These are phyloP conservation scores for Paxillus rubicundulus DNA, from an alignment of 768 basidiomycete genomes.

Conservation along the genomic window DNA sequence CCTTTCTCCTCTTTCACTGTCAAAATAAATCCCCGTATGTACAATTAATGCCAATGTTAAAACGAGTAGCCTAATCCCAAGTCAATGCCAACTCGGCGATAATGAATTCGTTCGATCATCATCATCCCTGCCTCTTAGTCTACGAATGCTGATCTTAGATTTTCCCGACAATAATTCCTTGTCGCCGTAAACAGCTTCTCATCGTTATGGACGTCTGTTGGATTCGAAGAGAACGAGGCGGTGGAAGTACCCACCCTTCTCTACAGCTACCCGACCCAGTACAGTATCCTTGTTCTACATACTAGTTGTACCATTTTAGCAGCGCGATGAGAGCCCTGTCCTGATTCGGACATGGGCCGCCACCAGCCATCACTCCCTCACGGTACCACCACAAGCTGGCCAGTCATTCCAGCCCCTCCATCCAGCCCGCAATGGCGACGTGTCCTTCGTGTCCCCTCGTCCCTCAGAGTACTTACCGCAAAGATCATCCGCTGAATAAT, in stretches of 20 bases:
- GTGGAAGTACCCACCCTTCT: background rate
- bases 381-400: too few species aligned
- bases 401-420: background rate
- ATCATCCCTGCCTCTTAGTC: background rate
- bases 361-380: too few species aligned
- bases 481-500: conserved; percentile 1
- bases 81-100: background rate
- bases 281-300: background rate
- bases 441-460: conserved; percentile 5
- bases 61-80: conserved; percentile 1
- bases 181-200: background rate
- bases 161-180: background rate
- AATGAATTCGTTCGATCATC: conserved; percentile 2
- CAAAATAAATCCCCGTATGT: too few species aligned
- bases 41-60: background rate
- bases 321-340: too few species aligned
- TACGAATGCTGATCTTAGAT: conserved; percentile 1
- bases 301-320: background rate
- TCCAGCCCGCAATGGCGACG: conserved; percentile 5
- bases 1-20: too few species aligned
- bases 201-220: background rate
- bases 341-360: too few species aligned
- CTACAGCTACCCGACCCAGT: background rate
- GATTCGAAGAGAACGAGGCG: background rate
- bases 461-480: background rate